A percentile compares a stretch with the other conserved stretches of the same genome.
phyloP scores from a whole-genome alignment of 2,329 filamentous ascomycete species.

The Penicillium sp. region DNA sequence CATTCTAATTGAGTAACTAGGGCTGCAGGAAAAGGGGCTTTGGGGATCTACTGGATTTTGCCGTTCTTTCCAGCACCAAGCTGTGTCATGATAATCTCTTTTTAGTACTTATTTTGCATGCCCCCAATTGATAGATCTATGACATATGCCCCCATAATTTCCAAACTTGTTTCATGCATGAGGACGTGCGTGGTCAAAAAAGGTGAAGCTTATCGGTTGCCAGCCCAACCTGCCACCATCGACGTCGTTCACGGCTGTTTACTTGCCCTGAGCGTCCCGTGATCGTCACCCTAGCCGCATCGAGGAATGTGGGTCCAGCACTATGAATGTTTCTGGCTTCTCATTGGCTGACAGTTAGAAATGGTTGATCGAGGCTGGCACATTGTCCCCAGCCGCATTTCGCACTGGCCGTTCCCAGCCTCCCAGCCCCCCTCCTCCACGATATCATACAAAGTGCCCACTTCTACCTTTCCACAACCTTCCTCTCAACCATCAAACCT shows the following conservation, averaged over 20 bases:
- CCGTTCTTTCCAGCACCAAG: too few relatives aligned
- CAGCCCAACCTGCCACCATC: slow-evolving; percentile 18
- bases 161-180: neutral
- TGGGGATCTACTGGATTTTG: too few relatives aligned
- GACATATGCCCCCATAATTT: too few relatives aligned
- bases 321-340: neutral
- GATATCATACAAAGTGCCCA: slow-evolving; percentile 17
- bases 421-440: slow-evolving; percentile 28
- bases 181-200: neutral
- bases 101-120: too few relatives aligned
- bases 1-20: too few relatives aligned
- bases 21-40: too few relatives aligned
- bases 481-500: slow-evolving; percentile 2
- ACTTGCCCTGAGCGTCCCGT: slow-evolving; percentile 24
- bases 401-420: slow-evolving; percentile 25
- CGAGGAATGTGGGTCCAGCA: neutral
- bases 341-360: slow-evolving; percentile 12
- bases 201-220: slow-evolving; percentile 22
- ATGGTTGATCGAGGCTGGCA: slow-evolving; percentile 21
- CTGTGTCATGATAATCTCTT: too few relatives aligned
- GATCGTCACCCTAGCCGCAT: slow-evolving; percentile 18
- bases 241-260: slow-evolving; percentile 21
- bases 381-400: slow-evolving; percentile 18
- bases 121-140: too few relatives aligned
- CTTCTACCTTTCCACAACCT: slow-evolving; percentile 1